Conservation (phyloP, 345 rosid genomes). For the Lepidium didymum region DNA sequence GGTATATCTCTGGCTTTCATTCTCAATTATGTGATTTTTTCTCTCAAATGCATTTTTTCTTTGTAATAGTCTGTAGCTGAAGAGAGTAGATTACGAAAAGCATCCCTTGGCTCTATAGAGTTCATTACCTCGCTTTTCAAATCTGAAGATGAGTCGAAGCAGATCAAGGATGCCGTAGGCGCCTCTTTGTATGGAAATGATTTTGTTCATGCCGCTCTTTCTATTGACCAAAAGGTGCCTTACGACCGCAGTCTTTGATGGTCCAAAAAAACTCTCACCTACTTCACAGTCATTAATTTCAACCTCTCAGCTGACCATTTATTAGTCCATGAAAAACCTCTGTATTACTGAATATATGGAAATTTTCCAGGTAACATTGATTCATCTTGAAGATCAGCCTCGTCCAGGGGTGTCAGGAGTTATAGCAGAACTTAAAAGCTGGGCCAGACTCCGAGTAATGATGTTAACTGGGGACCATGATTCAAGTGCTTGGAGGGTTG, state of each 20-base stretch:
- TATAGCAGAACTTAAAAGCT: slow-evolving; percentile 49
- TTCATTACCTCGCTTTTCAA: slow-evolving; percentile 73
- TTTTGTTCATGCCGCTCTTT: slow-evolving; percentile 95
- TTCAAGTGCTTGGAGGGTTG: slow-evolving; percentile 94
- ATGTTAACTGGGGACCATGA: slow-evolving; percentile 96
- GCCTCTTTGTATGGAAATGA: slow-evolving; percentile 72
- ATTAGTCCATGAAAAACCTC: neutral
- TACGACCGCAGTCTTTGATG: neutral
- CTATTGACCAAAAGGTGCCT: slow-evolving; percentile 76
- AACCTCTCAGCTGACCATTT: slow-evolving; percentile 7
- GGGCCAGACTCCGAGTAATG: slow-evolving; percentile 64
- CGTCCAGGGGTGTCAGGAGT: slow-evolving; percentile 77
- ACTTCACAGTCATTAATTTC: neutral
- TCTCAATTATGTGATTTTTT: neutral
- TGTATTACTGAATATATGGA: slow-evolving; percentile 12
- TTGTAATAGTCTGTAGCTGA: slow-evolving; percentile 56
- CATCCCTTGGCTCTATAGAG: slow-evolving; percentile 92
- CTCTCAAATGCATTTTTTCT: slow-evolving; percentile 14
- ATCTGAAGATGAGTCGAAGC: slow-evolving; percentile 66
- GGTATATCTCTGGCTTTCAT: neutral
- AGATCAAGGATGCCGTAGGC: slow-evolving; percentile 73
- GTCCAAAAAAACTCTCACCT: neutral
- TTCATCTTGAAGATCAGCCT: slow-evolving; percentile 96
- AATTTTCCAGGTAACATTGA: slow-evolving; percentile 62
- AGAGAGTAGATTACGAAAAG: slow-evolving; percentile 49